Evolutionary conservation across 305 asterid genomes (phyloP), one percentile per base, ranked within the genome.

Genomic region (Striga hermonthica): DNA sequence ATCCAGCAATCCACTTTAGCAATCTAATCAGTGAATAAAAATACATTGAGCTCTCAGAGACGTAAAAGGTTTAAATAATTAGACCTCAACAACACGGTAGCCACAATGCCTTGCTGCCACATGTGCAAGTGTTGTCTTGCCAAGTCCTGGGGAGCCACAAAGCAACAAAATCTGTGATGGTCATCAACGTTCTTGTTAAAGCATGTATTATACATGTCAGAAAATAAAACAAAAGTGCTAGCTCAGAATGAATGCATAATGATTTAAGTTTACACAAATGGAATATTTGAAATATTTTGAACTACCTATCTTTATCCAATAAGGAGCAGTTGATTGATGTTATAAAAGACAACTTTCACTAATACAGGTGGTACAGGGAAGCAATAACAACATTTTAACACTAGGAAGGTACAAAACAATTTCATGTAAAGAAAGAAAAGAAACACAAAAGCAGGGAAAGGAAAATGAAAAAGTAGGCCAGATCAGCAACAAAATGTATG

Each of bases 51-150:
- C 6, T 16, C 76, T 61, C 63, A 68, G 34, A 57, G 66, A 59
- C 57, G 50, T 31, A 60, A 47, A 67, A 40, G 66, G 43, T 40
- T 58, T 52, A 13, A 68, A 37, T 64, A 65, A 68, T 67, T 54
- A 49, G 45, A 93, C 99, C 99, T 93, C 99, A 65, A 90, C 93
- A 57, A 86, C 97, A 66, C 94, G 95, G 75, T 93, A 93, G 38
- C 99, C 99, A 78, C 99, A 93, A 74, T 93, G 99, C 76, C 75
- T 80, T 64, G 99, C 99, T 62, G 96, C 97, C 62, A 93, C 91
- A 81, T 93, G 99, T 62, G 99, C 99, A 78, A 93, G 95, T 3
- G 99, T 93, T 60, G 99, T 93, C 85, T 93, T 93, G 76, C 99
- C 99, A 73, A 93, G 93, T 66, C 99, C 99, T 48, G 99, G 99